Base-by-base conservation (phyloP, 2,329 filamentous ascomycete genomes). In the Microcyclosporella mali region DNA sequence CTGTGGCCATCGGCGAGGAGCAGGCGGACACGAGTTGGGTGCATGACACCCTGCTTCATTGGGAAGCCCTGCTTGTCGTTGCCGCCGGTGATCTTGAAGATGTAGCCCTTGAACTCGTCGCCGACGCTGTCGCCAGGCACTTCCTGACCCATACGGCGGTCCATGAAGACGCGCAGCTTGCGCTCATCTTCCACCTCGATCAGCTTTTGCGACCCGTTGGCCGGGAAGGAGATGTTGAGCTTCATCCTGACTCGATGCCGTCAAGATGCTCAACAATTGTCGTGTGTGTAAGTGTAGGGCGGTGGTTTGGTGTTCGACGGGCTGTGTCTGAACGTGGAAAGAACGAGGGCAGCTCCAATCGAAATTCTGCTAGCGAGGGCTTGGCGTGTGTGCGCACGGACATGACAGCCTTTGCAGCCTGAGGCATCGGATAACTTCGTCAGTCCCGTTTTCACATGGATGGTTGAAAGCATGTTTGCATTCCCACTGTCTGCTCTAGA, bases 61-160 rank as follows among this genome's bases (percentile, higher is more conserved):
- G 92, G 92, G 83, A 98, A 98, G 79, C 92, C 92, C 81, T 98
- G 94, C 88, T 98, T 98, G 86, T 98, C 92, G 85, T 98, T 98
- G 70, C 94, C 92, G 69, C 92, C 94, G 66, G 92, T 98, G 79
- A 98, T 97, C 71, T 82, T 85, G 84, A 98, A 88, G 78, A 98
- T 84, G 81, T 98, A 98, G 74, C 92, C 92, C 82, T 95, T 95
- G 86, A 94, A 98, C 78, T 98, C 92, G 70, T 97, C 89, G 68
- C 92, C 92, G 67, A 98, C 81, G 69, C 83, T 85, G 78, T 98
- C 94, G 67, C 85, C 92, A 63, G 85, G 75, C 64, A 98, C 86
- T 78, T 95, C 87, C 66, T 84, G 81, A 68, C 87, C 87, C 87
- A 92, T 92, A 75, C 87, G 86, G 81, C 89, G 89, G 74, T 97